A percentile compares a stretch with the other conserved stretches of the same genome.
Evolutionary conservation across 164 flowering plant species (phyloP).

Genomic region (Stephania yunnanensis): DNA sequence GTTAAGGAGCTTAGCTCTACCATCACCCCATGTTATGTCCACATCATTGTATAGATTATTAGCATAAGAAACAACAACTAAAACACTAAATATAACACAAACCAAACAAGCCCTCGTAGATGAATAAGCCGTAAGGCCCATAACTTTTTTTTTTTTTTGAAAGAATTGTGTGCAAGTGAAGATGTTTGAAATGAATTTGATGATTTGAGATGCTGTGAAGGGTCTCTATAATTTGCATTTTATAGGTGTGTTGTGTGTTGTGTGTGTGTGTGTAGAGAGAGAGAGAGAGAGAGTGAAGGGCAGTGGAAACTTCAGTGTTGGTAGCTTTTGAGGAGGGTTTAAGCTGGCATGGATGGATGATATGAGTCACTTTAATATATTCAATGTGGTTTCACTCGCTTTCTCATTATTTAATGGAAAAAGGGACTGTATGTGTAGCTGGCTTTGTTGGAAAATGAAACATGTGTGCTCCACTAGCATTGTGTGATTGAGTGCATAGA

Average conservation of each 20-base stretch:
- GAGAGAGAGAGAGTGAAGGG: neutral
- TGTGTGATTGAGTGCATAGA: too few species aligned
- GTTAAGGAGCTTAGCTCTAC: conserved; percentile 21
- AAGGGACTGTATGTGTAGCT: too few species aligned
- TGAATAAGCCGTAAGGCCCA: neutral
- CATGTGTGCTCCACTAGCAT: too few species aligned
- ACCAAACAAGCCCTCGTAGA: neutral
- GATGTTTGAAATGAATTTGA: neutral
- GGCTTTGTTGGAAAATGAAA: too few species aligned
- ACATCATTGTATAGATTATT: conserved; percentile 20
- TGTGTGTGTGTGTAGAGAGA: too few species aligned
- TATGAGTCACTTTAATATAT: too few species aligned
- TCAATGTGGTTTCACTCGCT: too few species aligned
- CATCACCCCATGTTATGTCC: conserved; percentile 24
- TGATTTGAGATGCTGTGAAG: neutral
- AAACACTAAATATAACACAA: neutral
- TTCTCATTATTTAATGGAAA: too few species aligned
- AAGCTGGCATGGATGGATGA: neutral
- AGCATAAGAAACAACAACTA: neutral
- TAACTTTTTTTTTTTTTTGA: too few species aligned
- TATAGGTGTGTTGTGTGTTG: too few species aligned
- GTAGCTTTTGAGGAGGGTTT: neutral
- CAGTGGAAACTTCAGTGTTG: neutral
- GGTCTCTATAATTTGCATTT: too few species aligned
- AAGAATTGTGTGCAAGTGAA: neutral